phyloP scores from a whole-genome alignment of 2,329 filamentous ascomycete species.

The Calonectria honghensis region DNA sequence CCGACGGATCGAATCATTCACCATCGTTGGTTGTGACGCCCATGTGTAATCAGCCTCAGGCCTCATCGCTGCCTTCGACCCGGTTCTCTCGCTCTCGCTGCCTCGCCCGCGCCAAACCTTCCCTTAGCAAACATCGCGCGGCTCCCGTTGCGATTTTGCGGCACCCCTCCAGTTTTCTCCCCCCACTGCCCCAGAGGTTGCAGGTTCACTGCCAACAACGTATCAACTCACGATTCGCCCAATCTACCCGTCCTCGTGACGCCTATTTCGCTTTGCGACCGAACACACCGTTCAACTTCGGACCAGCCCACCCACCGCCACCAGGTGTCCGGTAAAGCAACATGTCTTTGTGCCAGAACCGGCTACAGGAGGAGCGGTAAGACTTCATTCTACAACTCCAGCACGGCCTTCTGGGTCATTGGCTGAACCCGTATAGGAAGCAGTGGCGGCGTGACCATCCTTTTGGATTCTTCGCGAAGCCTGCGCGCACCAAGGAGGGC shows the following conservation, averaged over 20 bases:
- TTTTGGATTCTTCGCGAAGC: conserved; percentile 97
- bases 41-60: conserved; percentile 46
- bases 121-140: conserved; percentile 28
- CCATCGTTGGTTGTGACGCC: conserved; percentile 50
- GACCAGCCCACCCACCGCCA: conserved; percentile 18
- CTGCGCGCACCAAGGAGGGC: conserved; percentile 85
- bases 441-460: conserved; percentile 98
- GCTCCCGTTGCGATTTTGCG: conserved; percentile 25
- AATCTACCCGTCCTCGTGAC: conserved; percentile 36
- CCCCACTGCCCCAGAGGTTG: not conserved
- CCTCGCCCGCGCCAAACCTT: conserved; percentile 17
- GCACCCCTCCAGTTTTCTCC: not conserved
- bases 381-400: conserved; percentile 49
- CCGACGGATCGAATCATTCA: conserved; percentile 54
- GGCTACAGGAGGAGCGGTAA: conserved; percentile 91
- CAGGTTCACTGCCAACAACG: not conserved
- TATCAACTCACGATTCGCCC: conserved; percentile 31
- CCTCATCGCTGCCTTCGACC: conserved; percentile 42
- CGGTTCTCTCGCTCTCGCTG: conserved; percentile 33
- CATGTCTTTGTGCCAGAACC: conserved; percentile 93
- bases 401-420: conserved; percentile 10
- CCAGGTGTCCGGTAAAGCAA: conserved; percentile 41
- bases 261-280: conserved; percentile 35
- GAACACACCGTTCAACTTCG: conserved; percentile 30
- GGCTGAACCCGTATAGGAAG: conserved; percentile 76